Percentiles rank a stretch among this genome's conserved stretches.
phyloP scores from a whole-genome alignment of 1,284 basidiomycete species.

The Pyrrhoderma lamaoense region DNA sequence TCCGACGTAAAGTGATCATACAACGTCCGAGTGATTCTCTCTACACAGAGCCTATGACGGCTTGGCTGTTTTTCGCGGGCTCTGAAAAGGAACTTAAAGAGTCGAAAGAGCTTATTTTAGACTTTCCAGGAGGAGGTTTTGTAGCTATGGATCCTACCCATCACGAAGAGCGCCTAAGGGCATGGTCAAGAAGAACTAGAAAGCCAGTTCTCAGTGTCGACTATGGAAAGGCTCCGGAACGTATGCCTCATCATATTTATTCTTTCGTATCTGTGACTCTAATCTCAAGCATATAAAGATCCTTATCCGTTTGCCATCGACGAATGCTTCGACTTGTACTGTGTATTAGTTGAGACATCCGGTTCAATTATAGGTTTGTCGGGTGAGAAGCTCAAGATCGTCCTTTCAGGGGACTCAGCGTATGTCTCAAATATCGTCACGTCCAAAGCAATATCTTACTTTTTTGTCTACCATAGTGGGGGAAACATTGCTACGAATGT shows the following conservation, averaged over 20 bases:
- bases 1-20: constrained; percentile 73
- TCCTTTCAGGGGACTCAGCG: constrained; percentile 90
- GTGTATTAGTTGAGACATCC: constrained; percentile 71
- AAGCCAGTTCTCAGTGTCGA: constrained; percentile 84
- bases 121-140: constrained; percentile 94
- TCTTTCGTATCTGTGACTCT: background rate
- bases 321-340: constrained; percentile 89
- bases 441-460: background rate
- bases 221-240: constrained; percentile 95
- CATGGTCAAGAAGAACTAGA: constrained; percentile 77
- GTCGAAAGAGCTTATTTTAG: constrained; percentile 77
- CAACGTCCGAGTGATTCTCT: constrained; percentile 72
- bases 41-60: constrained; percentile 76
- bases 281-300: constrained; percentile 45
- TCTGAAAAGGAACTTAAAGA: constrained; percentile 59
- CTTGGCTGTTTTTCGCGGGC: constrained; percentile 79
- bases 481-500: constrained; percentile 79
- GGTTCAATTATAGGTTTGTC: constrained; percentile 83
- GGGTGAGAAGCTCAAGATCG: constrained; percentile 64
- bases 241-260: constrained; percentile 38
- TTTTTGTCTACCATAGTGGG: constrained; percentile 44
- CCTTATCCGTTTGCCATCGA: constrained; percentile 94
- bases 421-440: constrained; percentile 37
- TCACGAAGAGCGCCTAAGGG: constrained; percentile 88
- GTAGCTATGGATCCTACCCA: constrained; percentile 93